Base-by-base conservation (phyloP, 2,329 filamentous ascomycete species). In the Lachnellula cervina region DNA sequence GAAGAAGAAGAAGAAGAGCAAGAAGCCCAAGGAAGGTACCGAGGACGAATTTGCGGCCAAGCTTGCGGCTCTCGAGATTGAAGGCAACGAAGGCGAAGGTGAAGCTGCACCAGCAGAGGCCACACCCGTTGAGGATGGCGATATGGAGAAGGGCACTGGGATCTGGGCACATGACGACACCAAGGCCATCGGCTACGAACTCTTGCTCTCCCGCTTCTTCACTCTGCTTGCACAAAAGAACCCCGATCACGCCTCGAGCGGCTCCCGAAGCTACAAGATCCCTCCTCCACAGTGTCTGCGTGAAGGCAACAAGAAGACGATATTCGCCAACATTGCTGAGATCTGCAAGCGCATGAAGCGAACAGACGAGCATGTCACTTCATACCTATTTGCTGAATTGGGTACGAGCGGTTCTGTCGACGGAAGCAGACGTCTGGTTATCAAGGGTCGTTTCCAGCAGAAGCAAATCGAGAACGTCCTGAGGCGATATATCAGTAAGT, bases 261-360 rank as follows among this genome's bases (percentile, higher is more conserved):
- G 90, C 64, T 85, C 86, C 69, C 94, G 91, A 81, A 95, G 89
- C 75, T 99, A 97, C 85, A 97, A 97, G 85, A 99, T 99, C 66
- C 94, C 94, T 51, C 94, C 94, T 52, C 94, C 94, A 50, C 94
- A 99, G 80, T 97, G 94, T 78, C 85, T 97, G 71, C 92, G 94
- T 78, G 94, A 99, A 91, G 94, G 94, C 73, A 99, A 99, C 86
- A 95, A 96, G 84, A 96, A 96, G 87, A 99, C 94, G 61, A 96
- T 99, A 70, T 99, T 99, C 70, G 94, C 93, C 80, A 99, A 99
- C 80, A 94, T 99, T 71, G 85, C 90, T 72, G 94, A 99, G 73
- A 97, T 99, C 70, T 96, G 91, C 83, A 96, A 96, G 83, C 86
- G 93, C 69, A 97, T 99, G 92, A 99, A 99, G 86, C 86, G 94